Conservation (phyloP, 2,329 filamentous ascomycete genomes). For the Myriosclerotinia duriaeana region DNA sequence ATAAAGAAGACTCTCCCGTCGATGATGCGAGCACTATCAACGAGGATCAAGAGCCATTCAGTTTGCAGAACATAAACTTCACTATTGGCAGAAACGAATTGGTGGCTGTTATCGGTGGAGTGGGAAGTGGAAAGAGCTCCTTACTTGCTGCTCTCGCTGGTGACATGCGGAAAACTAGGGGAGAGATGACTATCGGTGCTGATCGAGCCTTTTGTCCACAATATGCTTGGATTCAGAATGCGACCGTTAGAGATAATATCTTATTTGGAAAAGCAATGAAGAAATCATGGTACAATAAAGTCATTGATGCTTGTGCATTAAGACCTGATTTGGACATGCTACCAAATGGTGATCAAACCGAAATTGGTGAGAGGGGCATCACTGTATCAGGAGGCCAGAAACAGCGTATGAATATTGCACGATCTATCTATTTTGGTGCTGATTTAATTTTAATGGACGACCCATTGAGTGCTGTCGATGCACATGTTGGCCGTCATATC, state of each 20-base stretch:
- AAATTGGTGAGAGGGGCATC: constrained; percentile 94
- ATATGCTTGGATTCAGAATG: constrained; percentile 97
- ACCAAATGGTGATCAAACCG: constrained; percentile 83
- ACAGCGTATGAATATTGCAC: constrained; percentile 89
- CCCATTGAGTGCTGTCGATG: constrained; percentile 67
- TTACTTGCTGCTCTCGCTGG: constrained; percentile 85
- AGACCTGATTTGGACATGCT: constrained; percentile 87
- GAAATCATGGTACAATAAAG: constrained; percentile 66
- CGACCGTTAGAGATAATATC: constrained; percentile 84
- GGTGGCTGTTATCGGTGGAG: constrained; percentile 81
- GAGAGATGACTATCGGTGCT: constrained; percentile 73
- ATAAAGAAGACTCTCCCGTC: constrained; percentile 46
- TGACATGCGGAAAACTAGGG: constrained; percentile 83
- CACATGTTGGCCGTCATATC: constrained; percentile 70
- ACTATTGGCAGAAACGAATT: constrained; percentile 72
- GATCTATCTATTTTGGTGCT: constrained; percentile 70
- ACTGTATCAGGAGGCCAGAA: constrained; percentile 95
- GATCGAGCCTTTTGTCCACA: constrained; percentile 89
- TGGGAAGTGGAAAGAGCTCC: constrained; percentile 87
- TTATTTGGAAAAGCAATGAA: constrained; percentile 80
- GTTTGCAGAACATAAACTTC: constrained; percentile 67
- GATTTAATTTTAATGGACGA: constrained; percentile 70
- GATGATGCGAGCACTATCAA: constrained; percentile 56
- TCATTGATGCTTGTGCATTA: constrained; percentile 72
- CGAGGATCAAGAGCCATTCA: constrained; percentile 64